These are phyloP conservation scores for Populus euphratica DNA, from an alignment of 345 rosid genomes.

Conservation along the genomic window DNA sequence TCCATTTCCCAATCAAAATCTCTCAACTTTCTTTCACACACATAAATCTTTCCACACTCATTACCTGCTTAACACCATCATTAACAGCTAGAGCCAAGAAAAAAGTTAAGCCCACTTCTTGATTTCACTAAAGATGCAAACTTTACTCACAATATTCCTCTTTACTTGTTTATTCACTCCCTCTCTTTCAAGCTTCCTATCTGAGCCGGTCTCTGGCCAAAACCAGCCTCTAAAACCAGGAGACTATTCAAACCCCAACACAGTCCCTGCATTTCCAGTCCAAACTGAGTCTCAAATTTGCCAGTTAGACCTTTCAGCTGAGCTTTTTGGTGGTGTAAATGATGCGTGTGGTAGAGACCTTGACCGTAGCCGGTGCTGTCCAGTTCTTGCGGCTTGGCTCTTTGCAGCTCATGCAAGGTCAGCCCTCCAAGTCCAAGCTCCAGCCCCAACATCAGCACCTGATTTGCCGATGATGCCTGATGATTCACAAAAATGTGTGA, in stretches of 20 bases:
- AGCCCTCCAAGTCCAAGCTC: conserved; percentile 67
- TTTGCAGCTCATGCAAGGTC: conserved; percentile 90
- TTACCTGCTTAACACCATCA: neutral
- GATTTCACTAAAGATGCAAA: conserved; percentile 26
- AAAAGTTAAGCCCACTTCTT: conserved; percentile 15
- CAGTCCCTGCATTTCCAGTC: conserved; percentile 82
- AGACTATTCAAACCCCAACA: conserved; percentile 33
- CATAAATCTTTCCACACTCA: neutral
- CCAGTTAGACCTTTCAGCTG: conserved; percentile 85
- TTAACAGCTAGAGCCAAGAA: neutral
- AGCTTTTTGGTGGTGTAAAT: conserved; percentile 92
- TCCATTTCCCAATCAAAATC: neutral
- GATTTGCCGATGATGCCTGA: conserved; percentile 90
- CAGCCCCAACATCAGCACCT: conserved; percentile 42
- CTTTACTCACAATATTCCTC: conserved; percentile 18
- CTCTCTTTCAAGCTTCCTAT: conserved; percentile 46
- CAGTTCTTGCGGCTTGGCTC: conserved; percentile 94
- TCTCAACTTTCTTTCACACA: neutral
- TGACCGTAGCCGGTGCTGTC: conserved; percentile 93
- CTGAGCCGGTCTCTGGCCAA: conserved; percentile 48
- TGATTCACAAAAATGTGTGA: conserved; percentile 94
- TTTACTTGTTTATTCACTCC: conserved; percentile 14
- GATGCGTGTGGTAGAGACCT: conserved; percentile 82
- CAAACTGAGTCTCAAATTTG: conserved; percentile 66
- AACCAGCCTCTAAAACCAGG: conserved; percentile 36